These are phyloP conservation scores for Ormosia emarginata DNA, from an alignment of 306 rosid genomes.

Conservation along the genomic window DNA sequence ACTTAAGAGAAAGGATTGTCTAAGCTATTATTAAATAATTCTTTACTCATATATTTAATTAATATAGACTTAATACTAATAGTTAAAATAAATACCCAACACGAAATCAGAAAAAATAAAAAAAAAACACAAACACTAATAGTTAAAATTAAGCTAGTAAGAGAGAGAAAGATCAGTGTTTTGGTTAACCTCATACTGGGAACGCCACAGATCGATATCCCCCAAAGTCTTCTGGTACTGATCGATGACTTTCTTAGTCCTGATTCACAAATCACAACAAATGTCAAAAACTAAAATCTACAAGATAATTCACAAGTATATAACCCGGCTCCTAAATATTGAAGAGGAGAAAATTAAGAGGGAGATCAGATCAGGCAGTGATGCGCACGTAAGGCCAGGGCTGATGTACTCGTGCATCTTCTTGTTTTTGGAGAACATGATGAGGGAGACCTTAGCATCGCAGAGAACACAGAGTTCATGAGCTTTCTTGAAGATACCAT, in stretches of 20 bases:
- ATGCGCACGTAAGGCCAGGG: constrained; percentile 45
- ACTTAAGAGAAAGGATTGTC: too few relatives aligned
- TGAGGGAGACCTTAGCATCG: constrained; percentile 79
- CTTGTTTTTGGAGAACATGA: constrained; percentile 67
- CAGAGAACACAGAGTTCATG: constrained; percentile 84
- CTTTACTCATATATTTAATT: too few relatives aligned
- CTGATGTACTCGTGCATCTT: constrained; percentile 67
- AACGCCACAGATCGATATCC: constrained; percentile 62
- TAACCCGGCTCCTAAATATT: too few relatives aligned
- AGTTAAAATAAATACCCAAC: too few relatives aligned
- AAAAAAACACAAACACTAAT: background rate
- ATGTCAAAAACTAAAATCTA: background rate
- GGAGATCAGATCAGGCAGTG: background rate
- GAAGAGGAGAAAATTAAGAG: background rate
- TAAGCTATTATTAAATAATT: too few relatives aligned
- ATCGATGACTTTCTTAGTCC: constrained; percentile 65
- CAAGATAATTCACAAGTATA: background rate
- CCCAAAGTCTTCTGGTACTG: constrained; percentile 51
- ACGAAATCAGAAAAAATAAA: background rate
- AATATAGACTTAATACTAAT: too few relatives aligned
- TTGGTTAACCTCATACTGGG: constrained; percentile 61
- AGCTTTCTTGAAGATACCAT: constrained; percentile 92
- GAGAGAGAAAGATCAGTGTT: background rate
- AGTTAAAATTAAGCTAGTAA: background rate
- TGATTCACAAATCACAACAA: background rate